A percentile compares a stretch with the other conserved stretches of the same genome.
These are phyloP conservation scores for Microdochium nivale DNA, from an alignment of 2,329 filamentous ascomycete species.

Conservation along the genomic window DNA sequence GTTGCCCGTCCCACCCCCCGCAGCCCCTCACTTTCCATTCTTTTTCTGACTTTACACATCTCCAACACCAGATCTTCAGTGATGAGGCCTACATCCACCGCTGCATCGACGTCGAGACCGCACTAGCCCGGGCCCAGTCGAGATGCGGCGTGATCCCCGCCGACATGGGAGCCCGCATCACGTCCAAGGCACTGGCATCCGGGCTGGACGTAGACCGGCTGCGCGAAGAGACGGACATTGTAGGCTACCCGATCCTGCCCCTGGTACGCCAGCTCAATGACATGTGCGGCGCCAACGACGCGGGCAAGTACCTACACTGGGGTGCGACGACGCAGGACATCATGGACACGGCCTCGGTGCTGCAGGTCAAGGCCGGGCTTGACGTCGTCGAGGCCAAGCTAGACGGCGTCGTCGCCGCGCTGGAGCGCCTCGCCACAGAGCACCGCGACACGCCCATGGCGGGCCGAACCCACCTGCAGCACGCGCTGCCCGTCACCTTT, in stretches of 20 bases:
- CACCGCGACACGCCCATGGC: constrained; percentile 47
- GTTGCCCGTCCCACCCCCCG: too few relatives aligned
- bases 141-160: constrained; percentile 35
- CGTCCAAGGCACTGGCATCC: constrained; percentile 9
- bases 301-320: constrained; percentile 45
- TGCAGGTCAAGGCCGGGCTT: constrained; percentile 44
- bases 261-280: constrained; percentile 37
- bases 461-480: constrained; percentile 47
- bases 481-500: constrained; percentile 47
- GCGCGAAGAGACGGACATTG: constrained; percentile 35
- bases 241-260: constrained; percentile 44
- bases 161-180: constrained; percentile 24
- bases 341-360: constrained; percentile 43
- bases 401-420: constrained; percentile 28
- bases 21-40: too few relatives aligned
- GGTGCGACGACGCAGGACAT: constrained; percentile 52
- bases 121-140: constrained; percentile 41
- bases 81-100: constrained; percentile 38
- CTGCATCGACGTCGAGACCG: constrained; percentile 41
- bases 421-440: constrained; percentile 30
- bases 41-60: too few relatives aligned
- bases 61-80: constrained; percentile 30
- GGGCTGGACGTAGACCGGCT: not conserved
- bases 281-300: constrained; percentile 21
- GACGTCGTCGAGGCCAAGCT: constrained; percentile 36